Evolutionary conservation across 2,329 filamentous ascomycete genomes (phyloP).

Genomic region (Colletotrichum lentis): DNA sequence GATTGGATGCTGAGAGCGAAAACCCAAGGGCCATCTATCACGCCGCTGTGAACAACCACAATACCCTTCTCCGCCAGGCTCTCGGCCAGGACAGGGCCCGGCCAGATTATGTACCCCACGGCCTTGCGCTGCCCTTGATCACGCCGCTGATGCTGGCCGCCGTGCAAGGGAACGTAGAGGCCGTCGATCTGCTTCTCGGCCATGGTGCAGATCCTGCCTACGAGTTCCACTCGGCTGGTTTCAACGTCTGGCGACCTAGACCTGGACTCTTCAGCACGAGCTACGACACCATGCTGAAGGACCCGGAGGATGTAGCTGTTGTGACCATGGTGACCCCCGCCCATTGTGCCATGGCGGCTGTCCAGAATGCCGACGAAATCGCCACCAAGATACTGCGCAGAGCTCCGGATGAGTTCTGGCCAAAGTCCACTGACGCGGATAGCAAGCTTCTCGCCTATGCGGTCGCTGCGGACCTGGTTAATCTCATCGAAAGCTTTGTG

Average conservation of each 20-base stretch:
- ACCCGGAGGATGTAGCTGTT: background rate
- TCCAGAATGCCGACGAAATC: background rate
- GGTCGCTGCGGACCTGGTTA: constrained; percentile 14
- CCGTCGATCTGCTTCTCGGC: background rate
- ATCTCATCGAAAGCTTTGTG: constrained; percentile 1
- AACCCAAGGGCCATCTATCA: constrained; percentile 14
- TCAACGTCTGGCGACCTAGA: background rate
- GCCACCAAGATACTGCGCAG: background rate
- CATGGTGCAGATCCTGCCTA: background rate
- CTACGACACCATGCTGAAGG: background rate
- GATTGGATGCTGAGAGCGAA: constrained; percentile 10
- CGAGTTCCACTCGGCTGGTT: background rate
- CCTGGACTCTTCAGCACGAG: background rate
- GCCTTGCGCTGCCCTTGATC: background rate
- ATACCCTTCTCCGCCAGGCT: background rate
- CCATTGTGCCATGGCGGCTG: constrained; percentile 16
- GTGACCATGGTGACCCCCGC: background rate
- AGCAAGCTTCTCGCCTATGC: constrained; percentile 7
- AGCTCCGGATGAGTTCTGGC: background rate
- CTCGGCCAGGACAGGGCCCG: background rate
- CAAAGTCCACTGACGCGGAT: background rate
- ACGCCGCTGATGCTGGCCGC: constrained; percentile 15
- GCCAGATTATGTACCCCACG: background rate
- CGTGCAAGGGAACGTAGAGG: background rate
- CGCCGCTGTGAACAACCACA: constrained; percentile 11